Evolutionary conservation across 192 early-diverging fungal genomes (phyloP), one percentile per base, ranked within the genome.

Genomic region (Backusella morwellensis): DNA sequence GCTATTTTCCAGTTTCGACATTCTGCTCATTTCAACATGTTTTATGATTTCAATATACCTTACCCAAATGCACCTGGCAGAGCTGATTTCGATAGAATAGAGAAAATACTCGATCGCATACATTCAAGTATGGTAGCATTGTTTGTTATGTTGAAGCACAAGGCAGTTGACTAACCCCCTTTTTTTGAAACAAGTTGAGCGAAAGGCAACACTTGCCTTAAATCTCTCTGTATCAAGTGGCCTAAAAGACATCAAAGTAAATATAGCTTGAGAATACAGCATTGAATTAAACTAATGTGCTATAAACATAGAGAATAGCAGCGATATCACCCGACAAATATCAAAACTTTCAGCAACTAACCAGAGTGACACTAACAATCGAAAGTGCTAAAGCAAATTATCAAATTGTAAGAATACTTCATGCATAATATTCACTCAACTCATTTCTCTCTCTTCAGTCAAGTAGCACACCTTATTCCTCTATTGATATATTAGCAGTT

Each of bases 401-500:
- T 67, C 74, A 75, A 75, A 17, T 75, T 34, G 74, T 75, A 44
- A 75, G 15, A 29, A 35, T 29, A 11, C 19, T 14, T 34, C 35
- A 38, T 44, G 0, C 15, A 17, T 17, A 3, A 44, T 17, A 17
- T 17, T 44, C 14, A 44, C 4, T 17, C 15, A 19, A 3, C 42
- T 44, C 4, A 17, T 14, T 44, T 44, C 42, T 44, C 69, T 44
- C 69, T 73, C 29, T 54, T 73, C 66, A 89, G 84, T 73, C 77
- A 76, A 29, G 75, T n/a, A 14, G 17, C 6, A 38, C 70, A 32
- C 34, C 71, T 6, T 82, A 80, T 69, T 73, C 69, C 3, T 36
- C 72, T 15, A 78, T 87, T 78, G 91, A 97, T 83, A 75, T 97
- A 34, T 47, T 97, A 29, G 91, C 95, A 15, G 92, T 94, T 1